A percentile compares a stretch with the other conserved stretches of the same genome.
phyloP scores from a whole-genome alignment of 371 early-diverging fungal species.

The Actinomucor elegans region DNA sequence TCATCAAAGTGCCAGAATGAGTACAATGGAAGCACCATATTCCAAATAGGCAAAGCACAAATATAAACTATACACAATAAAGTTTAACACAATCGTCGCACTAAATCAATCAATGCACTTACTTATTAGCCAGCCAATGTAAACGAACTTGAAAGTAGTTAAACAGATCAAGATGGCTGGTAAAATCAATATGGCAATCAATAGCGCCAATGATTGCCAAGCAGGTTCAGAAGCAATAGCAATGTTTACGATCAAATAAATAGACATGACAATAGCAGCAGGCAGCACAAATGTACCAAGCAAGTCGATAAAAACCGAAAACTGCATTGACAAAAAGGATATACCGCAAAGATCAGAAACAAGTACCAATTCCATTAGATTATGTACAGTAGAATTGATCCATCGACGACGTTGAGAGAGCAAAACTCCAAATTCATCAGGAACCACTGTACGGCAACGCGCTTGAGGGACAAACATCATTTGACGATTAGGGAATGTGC shows the following conservation, averaged over 20 bases:
- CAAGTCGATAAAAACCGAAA: constrained; percentile 80
- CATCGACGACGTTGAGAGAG: constrained; percentile 88
- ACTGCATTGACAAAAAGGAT: constrained; percentile 89
- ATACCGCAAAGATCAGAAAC: constrained; percentile 88
- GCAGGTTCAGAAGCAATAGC: constrained; percentile 48
- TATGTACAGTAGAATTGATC: constrained; percentile 93
- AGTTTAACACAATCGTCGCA: background rate
- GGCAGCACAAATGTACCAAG: constrained; percentile 85
- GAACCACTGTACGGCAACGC: constrained; percentile 80
- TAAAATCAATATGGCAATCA: constrained; percentile 70
- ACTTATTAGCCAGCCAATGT: constrained; percentile 79
- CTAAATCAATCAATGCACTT: constrained; percentile 20
- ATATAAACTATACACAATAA: constrained; percentile 49
- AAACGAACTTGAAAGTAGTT: constrained; percentile 80
- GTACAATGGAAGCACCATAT: constrained; percentile 89
- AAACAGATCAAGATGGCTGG: constrained; percentile 87
- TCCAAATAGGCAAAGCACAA: constrained; percentile 93
- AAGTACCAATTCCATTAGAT: constrained; percentile 86
- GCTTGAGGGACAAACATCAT: constrained; percentile 95
- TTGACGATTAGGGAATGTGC: constrained; percentile 90
- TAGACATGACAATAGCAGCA: constrained; percentile 71
- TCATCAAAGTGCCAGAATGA: constrained; percentile 98
- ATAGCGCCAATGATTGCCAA: constrained; percentile 67
- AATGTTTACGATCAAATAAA: constrained; percentile 52
- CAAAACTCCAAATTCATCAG: constrained; percentile 76